Conservation (phyloP, 441 rosid species). For the Gossypium davidsonii region DNA sequence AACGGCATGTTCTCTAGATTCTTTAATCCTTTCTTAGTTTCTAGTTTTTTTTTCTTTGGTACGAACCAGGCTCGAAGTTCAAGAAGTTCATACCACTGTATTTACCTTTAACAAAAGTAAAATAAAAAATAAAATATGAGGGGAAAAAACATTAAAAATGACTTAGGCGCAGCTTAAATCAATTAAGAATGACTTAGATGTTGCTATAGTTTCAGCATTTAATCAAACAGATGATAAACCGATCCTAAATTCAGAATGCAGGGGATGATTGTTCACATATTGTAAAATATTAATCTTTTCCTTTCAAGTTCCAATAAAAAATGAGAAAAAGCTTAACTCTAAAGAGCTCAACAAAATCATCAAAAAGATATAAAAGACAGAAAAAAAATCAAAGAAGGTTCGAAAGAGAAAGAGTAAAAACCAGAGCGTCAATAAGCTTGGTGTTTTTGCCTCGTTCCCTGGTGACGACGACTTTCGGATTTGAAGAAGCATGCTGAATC, state of each 20-base stretch:
- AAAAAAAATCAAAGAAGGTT: background rate
- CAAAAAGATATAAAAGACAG: background rate
- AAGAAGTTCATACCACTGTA: background rate
- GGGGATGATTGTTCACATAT: background rate
- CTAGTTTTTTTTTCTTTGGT: background rate
- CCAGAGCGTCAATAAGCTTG: slow-evolving; percentile 74
- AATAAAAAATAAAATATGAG: background rate
- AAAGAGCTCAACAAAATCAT: background rate
- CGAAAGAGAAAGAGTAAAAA: slow-evolving; percentile 18
- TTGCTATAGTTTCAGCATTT: slow-evolving; percentile 23
- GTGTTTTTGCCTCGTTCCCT: slow-evolving; percentile 86
- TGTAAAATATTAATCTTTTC: background rate
- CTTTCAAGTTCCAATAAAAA: background rate
- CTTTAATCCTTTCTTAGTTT: background rate
- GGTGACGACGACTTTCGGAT: slow-evolving; percentile 72
- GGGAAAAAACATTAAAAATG: background rate
- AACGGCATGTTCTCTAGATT: slow-evolving; percentile 5
- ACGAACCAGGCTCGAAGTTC: slow-evolving; percentile 1
- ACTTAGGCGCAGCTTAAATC: background rate
- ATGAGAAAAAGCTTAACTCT: background rate
- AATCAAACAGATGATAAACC: slow-evolving; percentile 25
- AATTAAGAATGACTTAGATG: slow-evolving; percentile 7
- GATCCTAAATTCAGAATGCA: background rate
- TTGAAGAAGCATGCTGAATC: slow-evolving; percentile 12
- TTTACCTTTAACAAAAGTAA: background rate